Conservation (phyloP, 768 basidiomycete genomes). For the Xanthoconium purpureum region DNA sequence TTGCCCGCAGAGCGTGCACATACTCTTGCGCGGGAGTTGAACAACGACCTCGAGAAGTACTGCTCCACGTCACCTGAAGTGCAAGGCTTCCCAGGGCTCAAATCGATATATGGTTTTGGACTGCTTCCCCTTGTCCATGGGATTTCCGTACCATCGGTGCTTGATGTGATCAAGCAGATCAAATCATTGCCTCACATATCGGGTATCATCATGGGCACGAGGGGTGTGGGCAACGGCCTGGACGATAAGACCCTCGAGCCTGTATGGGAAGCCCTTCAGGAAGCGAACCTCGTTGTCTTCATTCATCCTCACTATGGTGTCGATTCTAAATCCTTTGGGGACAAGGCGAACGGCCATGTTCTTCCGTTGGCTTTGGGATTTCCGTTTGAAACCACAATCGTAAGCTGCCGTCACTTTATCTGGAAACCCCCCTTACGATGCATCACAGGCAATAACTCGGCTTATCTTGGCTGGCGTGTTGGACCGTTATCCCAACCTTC, state of each 20-base stretch:
- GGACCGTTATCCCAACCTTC: conserved; percentile 73
- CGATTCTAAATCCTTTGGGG: conserved; percentile 69
- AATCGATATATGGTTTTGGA: conserved; percentile 80
- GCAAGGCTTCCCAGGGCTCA: conserved; percentile 37
- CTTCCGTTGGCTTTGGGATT: conserved; percentile 85
- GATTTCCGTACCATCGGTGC: conserved; percentile 50
- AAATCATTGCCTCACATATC: conserved; percentile 61
- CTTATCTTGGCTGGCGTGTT: conserved; percentile 78
- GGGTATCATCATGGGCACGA: conserved; percentile 79
- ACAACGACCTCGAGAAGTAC: conserved; percentile 74
- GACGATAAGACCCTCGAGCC: conserved; percentile 78
- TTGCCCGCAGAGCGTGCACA: conserved; percentile 66
- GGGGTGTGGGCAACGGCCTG: conserved; percentile 71
- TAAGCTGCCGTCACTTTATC: conserved; percentile 36
- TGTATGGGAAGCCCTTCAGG: conserved; percentile 76
- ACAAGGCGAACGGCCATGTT: conserved; percentile 80
- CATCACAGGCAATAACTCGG: conserved; percentile 60
- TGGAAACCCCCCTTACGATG: conserved; percentile 5
- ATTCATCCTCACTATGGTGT: conserved; percentile 87
- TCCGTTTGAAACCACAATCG: conserved; percentile 87
- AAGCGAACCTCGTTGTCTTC: conserved; percentile 71
- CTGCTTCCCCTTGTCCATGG: conserved; percentile 78
- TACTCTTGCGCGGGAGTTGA: conserved; percentile 64
- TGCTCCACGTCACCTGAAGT: conserved; percentile 61
- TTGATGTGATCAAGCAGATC: conserved; percentile 68